These are phyloP conservation scores for Coniochaeta ligniaria DNA, from an alignment of 2,329 filamentous ascomycete genomes.

Conservation along the genomic window DNA sequence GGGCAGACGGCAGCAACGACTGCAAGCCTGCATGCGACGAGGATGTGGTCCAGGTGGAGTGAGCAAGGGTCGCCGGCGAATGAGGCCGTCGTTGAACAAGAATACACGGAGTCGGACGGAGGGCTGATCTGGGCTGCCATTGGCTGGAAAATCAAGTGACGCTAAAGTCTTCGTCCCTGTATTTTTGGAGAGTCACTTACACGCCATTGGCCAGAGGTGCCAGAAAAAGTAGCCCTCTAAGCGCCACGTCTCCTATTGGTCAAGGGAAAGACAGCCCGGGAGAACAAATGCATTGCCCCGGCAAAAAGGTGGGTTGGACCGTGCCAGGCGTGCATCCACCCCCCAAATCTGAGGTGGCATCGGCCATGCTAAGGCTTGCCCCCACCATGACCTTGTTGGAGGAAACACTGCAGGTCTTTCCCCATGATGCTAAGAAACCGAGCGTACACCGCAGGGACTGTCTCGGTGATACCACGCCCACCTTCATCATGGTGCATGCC, in stretches of 20 bases:
- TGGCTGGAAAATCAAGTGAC: conserved; percentile 22
- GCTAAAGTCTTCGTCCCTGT: conserved; percentile 10
- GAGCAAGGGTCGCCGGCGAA: conserved; percentile 1
- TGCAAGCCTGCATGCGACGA: conserved; percentile 1
- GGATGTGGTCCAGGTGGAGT: neutral
- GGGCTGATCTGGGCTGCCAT: conserved; percentile 13
- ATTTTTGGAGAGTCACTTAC: conserved; percentile 11
- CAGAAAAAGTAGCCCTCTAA: conserved; percentile 6
- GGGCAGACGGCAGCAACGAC: conserved; percentile 11
- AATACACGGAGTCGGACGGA: conserved; percentile 8
- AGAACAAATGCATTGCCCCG: neutral
- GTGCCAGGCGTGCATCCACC: neutral
- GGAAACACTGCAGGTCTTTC: neutral
- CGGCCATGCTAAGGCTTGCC: neutral
- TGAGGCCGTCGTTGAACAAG: conserved; percentile 6
- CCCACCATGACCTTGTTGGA: neutral
- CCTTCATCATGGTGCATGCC: neutral
- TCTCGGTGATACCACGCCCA: neutral
- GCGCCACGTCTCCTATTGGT: neutral
- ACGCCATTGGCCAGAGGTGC: conserved; percentile 17
- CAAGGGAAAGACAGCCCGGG: neutral
- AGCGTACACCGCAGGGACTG: neutral
- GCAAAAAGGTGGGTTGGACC: neutral
- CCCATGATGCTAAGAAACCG: neutral
- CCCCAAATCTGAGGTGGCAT: neutral